Evolutionary conservation across 192 early-diverging fungal genomes (phyloP).

Genomic region (Rhizoclosmatium globosum): DNA sequence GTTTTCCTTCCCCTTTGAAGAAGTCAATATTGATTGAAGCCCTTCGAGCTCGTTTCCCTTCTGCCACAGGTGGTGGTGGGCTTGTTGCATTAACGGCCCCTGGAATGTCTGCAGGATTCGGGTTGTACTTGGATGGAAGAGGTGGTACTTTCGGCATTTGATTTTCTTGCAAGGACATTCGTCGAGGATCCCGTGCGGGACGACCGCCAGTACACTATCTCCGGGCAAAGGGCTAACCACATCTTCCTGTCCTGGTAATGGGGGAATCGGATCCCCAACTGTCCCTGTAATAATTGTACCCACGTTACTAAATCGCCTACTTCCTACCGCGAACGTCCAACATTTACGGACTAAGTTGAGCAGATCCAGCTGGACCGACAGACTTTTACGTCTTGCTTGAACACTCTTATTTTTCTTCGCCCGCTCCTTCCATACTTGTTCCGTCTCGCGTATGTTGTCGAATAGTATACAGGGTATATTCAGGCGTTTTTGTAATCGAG

Average conservation of each 20-base stretch:
- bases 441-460: conserved; percentile 53
- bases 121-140: conserved; percentile 7
- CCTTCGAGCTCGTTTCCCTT: not conserved
- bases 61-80: not conserved
- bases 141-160: conserved; percentile 15
- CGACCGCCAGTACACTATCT: no score
- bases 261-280: not conserved
- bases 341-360: no score
- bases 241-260: conserved; percentile 1
- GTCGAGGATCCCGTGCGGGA: not conserved
- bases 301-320: conserved; percentile 27
- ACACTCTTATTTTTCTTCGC: conserved; percentile 42
- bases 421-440: conserved; percentile 40
- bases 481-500: conserved; percentile 54
- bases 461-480: conserved; percentile 59
- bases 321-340: not conserved
- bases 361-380: conserved; percentile 33
- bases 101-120: not conserved
- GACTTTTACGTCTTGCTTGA: conserved; percentile 42
- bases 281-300: conserved; percentile 15
- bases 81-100: conserved; percentile 1
- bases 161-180: not conserved
- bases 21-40: conserved; percentile 6
- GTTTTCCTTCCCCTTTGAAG: conserved; percentile 4
- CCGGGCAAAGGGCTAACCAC: not conserved